Conservation (phyloP, 2,329 filamentous ascomycete genomes). For the Ceratocystis huliohia region DNA sequence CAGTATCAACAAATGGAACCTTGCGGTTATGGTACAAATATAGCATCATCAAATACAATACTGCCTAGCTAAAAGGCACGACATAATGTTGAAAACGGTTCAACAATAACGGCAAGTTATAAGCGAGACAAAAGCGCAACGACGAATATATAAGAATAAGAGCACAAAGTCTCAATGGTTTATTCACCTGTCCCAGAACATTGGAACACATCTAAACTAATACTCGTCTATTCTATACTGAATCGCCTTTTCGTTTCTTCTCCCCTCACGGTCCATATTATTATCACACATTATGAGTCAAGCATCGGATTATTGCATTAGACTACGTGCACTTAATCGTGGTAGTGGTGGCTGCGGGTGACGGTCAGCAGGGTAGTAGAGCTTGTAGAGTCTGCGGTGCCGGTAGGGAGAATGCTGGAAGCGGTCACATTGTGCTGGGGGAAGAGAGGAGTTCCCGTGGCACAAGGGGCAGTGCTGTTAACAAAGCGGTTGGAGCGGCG, state of each 20-base stretch:
- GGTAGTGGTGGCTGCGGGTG: not conserved
- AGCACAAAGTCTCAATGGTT: not conserved
- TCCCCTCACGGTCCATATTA: not conserved
- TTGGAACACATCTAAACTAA: not conserved
- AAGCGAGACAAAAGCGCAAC: not conserved
- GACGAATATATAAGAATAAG: not conserved
- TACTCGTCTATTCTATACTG: constrained; percentile 9
- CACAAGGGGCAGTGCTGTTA: not conserved
- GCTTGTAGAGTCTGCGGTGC: not conserved
- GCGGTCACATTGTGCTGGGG: not conserved
- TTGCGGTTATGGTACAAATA: too few relatives aligned
- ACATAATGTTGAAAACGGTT: not conserved
- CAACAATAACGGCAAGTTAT: not conserved
- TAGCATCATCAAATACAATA: too few relatives aligned
- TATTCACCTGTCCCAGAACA: not conserved
- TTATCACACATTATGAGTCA: not conserved
- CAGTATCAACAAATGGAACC: too few relatives aligned
- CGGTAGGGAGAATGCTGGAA: not conserved
- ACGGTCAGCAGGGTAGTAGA: not conserved
- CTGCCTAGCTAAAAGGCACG: too few relatives aligned
- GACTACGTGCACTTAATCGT: not conserved
- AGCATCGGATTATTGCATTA: not conserved
- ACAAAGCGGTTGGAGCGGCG: not conserved
- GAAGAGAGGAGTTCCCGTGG: not conserved
- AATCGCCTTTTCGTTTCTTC: not conserved